Percentiles rank a stretch among this genome's conserved stretches.
Conservation (phyloP, 192 early-diverging fungal genomes). For the Mortierella antarctica region DNA sequence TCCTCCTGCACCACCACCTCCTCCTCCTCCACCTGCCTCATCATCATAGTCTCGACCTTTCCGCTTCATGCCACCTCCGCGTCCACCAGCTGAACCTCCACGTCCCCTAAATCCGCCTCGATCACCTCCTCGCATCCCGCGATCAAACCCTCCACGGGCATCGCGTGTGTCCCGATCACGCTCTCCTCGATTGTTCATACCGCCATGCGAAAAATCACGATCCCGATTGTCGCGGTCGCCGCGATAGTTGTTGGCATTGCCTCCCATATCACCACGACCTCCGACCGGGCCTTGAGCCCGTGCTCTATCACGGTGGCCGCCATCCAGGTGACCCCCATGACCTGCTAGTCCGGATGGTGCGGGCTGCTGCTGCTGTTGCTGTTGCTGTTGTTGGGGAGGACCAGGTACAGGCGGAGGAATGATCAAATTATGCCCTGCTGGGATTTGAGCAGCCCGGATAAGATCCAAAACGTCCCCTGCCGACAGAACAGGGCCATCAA, state of each 20-base stretch:
- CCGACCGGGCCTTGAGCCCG: not conserved
- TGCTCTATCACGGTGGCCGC: constrained; percentile 28
- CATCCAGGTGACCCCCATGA: constrained; percentile 12
- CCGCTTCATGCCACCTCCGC: constrained; percentile 50
- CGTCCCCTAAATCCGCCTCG: constrained; percentile 46
- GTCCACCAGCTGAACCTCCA: constrained; percentile 29
- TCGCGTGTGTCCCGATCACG: constrained; percentile 29
- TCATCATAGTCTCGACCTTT: constrained; percentile 59
- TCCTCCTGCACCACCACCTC: constrained; percentile 27
- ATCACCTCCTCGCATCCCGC: constrained; percentile 24
- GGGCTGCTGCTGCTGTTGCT: not conserved
- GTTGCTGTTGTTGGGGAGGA: not conserved
- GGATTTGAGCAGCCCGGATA: constrained; percentile 53
- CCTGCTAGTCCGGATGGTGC: not conserved
- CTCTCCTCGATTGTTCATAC: constrained; percentile 3
- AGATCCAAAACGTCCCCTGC: constrained; percentile 57
- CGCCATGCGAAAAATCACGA: not conserved
- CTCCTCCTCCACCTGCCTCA: constrained; percentile 38
- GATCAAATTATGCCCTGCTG: constrained; percentile 39
- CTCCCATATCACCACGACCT: constrained; percentile 33
- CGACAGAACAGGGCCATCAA: constrained; percentile 57
- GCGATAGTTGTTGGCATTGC: constrained; percentile 35
- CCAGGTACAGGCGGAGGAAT: constrained; percentile 42
- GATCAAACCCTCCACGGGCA: constrained; percentile 24
- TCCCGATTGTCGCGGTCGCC: constrained; percentile 36